Evolutionary conservation across 1,284 basidiomycete genomes (phyloP).

Genomic region (Melampsora larici-populina): DNA sequence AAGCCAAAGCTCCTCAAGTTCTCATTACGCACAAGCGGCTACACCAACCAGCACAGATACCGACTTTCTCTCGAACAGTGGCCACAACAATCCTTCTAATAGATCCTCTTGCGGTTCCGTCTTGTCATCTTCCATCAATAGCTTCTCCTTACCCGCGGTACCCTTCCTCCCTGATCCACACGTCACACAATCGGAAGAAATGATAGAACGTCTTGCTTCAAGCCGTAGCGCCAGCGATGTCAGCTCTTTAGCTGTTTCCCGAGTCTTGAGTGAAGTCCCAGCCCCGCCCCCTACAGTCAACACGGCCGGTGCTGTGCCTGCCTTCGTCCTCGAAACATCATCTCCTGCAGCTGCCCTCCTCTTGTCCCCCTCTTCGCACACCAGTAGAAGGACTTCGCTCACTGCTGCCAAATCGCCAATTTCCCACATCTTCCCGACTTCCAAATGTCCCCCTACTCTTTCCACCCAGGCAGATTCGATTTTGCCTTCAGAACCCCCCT

Average conservation of each 20-base stretch:
- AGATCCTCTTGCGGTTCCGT: slow-evolving; percentile 26
- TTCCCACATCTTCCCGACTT: slow-evolving; percentile 13
- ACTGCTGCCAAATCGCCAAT: slow-evolving; percentile 18
- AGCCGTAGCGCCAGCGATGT: background rate
- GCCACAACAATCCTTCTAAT: slow-evolving; percentile 45
- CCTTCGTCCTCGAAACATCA: background rate
- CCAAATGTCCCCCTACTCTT: slow-evolving; percentile 25
- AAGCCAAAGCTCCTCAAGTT: background rate
- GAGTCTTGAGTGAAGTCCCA: slow-evolving; percentile 1
- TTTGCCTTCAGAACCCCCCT: background rate
- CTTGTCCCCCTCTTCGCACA: background rate
- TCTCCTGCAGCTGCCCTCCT: background rate
- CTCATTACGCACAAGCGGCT: background rate
- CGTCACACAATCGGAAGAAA: background rate
- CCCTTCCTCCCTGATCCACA: background rate
- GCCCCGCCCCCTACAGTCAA: background rate
- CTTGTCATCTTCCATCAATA: slow-evolving; percentile 25
- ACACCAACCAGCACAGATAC: background rate
- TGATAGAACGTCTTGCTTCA: background rate
- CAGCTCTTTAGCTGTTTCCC: slow-evolving; percentile 7
- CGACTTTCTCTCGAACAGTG: background rate
- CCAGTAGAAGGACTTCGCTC: slow-evolving; percentile 15
- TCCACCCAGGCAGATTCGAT: slow-evolving; percentile 8
- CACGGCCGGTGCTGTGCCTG: background rate
- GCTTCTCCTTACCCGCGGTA: background rate